Evolutionary conservation across 768 basidiomycete genomes (phyloP), one percentile per base, ranked within the genome.

Genomic region (Nidula microcarpa): DNA sequence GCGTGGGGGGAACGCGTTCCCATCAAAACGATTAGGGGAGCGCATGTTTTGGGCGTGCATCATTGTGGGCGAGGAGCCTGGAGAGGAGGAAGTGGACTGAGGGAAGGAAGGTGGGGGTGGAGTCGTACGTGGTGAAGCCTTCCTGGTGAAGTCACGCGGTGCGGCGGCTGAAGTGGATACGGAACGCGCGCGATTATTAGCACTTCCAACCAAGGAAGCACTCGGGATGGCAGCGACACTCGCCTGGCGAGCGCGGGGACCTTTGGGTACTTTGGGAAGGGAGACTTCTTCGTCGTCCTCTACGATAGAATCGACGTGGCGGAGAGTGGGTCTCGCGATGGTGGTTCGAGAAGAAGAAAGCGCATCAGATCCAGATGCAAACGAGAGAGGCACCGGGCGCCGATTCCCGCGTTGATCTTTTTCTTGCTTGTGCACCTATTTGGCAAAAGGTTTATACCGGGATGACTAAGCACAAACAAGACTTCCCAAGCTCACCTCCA

Each of bases 351-450:
- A 66, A 51, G 65, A 62, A 57, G 59, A 49, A 59, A 66, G 60
- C 54, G 66, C 56, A 58, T 72, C 74, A 44, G 66, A 59, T 54
- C 73, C 68, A 43, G 67, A 47, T 63, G 74, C 65, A 58, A 68
- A 62, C 53, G 68, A 57, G 56, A 68, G 57, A 58, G 70, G 61
- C 56, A 64, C 65, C 49, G 71, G 72, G 43, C 69, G 73, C 55
- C 76, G 72, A 65, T 58, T 68, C 43, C 67, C 67, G 55, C 75
- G 70, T 60, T 73, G 74, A 67, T 76, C 77, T 69, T 85, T 86
- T 69, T 88, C 87, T 75, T 82, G 86, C 79, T 88, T 88, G 74
- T 84, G 81, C 58, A 80, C 78, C 87, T 89, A 62, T 60, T 63
- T 53, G 57, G 60, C 60, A 55, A 60, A 65, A 65, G 56, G 55